A percentile compares a stretch with the other conserved stretches of the same genome.
Conservation (phyloP, 495 filamentous ascomycete species). For the Penicillium angulare region DNA sequence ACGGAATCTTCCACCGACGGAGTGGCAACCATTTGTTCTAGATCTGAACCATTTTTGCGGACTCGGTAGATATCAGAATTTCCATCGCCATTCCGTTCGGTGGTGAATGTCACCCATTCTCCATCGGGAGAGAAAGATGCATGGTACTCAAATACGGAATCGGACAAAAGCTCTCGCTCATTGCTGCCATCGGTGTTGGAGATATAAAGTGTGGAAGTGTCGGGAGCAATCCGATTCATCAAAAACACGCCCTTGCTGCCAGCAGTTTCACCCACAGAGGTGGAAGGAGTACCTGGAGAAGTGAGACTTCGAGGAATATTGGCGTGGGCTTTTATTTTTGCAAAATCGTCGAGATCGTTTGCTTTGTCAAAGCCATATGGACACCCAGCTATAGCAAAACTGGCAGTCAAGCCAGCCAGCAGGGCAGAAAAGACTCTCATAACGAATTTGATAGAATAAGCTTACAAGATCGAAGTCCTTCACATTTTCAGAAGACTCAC, state of each 20-base stretch:
- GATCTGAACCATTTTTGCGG: conserved; percentile 22
- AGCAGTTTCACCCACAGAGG: background rate
- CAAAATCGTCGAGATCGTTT: background rate
- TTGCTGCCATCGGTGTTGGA: conserved; percentile 31
- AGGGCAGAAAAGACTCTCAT: background rate
- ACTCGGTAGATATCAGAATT: conserved; percentile 32
- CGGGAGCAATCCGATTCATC: conserved; percentile 38
- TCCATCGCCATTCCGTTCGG: conserved; percentile 29
- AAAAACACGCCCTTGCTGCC: conserved; percentile 24
- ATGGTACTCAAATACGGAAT: conserved; percentile 36
- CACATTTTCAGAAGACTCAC: background rate
- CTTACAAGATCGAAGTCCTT: background rate
- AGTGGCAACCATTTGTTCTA: conserved; percentile 20
- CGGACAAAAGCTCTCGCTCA: conserved; percentile 27
- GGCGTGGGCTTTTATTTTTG: background rate
- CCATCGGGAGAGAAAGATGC: conserved; percentile 32
- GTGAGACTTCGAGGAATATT: background rate
- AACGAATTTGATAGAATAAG: background rate
- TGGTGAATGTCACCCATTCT: conserved; percentile 29
- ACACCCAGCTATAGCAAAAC: background rate
- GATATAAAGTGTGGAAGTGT: conserved; percentile 30
- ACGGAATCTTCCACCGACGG: conserved; percentile 25
- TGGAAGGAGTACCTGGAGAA: background rate
- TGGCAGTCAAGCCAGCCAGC: background rate
- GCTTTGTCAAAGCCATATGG: background rate